Evolutionary conservation across 176 grass and related monocot species (phyloP).

Genomic region (Puya raimondii): DNA sequence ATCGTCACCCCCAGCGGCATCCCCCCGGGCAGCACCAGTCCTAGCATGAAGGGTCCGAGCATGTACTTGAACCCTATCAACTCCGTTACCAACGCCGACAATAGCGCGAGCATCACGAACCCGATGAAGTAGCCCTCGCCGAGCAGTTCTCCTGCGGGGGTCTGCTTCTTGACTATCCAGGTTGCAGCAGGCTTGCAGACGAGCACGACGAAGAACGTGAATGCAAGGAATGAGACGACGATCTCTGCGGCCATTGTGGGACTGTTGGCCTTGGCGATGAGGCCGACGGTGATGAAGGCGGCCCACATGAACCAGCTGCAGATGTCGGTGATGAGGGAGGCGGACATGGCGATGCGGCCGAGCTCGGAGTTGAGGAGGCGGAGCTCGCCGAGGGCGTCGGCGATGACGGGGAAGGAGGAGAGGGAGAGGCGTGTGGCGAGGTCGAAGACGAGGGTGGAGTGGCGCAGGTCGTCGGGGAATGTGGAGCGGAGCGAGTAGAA

Average conservation of each 20-base stretch:
- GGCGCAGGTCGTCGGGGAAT: conserved; percentile 34
- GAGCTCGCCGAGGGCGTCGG: conserved; percentile 54
- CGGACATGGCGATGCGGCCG: conserved; percentile 58
- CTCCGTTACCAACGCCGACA: conserved; percentile 51
- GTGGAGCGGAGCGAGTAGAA: conserved; percentile 21
- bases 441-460: conserved; percentile 30
- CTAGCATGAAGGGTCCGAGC: conserved; percentile 60
- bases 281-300: conserved; percentile 6
- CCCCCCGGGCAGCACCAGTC: conserved; percentile 52
- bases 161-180: conserved; percentile 33
- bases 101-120: conserved; percentile 36
- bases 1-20: conserved; percentile 75
- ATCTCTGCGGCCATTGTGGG: conserved; percentile 14
- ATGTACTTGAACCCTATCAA: conserved; percentile 53
- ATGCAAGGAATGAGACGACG: conserved; percentile 25
- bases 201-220: conserved; percentile 33
- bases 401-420: conserved; percentile 59
- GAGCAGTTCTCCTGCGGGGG: conserved; percentile 24
- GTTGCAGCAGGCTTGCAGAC: conserved; percentile 25
- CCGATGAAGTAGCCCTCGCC: conserved; percentile 46
- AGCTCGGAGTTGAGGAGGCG: conserved; percentile 85
- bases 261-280: conserved; percentile 19
- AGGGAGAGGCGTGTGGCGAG: conserved; percentile 46
- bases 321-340: conserved; percentile 63
- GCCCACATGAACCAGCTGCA: conserved; percentile 40